phyloP scores from a whole-genome alignment of 768 basidiomycete species.

The Tulasnella sp. region DNA sequence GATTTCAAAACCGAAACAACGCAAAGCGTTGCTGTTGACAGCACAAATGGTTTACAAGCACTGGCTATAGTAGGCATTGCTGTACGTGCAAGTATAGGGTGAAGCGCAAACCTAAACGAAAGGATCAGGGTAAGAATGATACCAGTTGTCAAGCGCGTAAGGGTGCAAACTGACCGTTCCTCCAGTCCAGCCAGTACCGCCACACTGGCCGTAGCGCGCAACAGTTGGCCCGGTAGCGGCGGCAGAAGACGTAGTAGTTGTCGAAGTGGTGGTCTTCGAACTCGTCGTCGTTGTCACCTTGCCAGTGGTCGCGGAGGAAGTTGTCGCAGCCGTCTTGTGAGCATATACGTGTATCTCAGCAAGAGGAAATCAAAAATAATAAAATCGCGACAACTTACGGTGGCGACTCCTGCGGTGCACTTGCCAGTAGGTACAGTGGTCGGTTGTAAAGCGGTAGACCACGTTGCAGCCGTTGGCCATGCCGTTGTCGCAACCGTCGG shows the following conservation, averaged over 20 bases:
- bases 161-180: background rate
- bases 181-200: slow-evolving; percentile 11
- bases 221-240: background rate
- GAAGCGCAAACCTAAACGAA: slow-evolving; percentile 1
- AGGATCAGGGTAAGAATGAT: background rate
- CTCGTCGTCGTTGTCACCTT: background rate
- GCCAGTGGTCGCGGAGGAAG: background rate
- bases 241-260: slow-evolving; percentile 5
- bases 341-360: background rate
- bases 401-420: background rate
- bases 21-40: too few species aligned
- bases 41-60: too few species aligned
- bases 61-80: slow-evolving; percentile 14
- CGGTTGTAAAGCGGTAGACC: too few species aligned
- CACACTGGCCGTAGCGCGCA: slow-evolving; percentile 12
- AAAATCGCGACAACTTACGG: too few species aligned
- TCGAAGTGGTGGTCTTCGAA: slow-evolving; percentile 4
- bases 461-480: too few species aligned
- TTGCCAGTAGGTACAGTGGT: background rate
- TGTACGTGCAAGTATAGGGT: background rate
- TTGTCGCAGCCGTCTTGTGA: background rate
- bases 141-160: too few species aligned
- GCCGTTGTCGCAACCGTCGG: too few species aligned
- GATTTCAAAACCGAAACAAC: too few species aligned
- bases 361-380: too few species aligned